Evolutionary conservation across 495 filamentous ascomycete genomes (phyloP), one percentile per base, ranked within the genome.

Genomic region (Chaetomium fimeti): DNA sequence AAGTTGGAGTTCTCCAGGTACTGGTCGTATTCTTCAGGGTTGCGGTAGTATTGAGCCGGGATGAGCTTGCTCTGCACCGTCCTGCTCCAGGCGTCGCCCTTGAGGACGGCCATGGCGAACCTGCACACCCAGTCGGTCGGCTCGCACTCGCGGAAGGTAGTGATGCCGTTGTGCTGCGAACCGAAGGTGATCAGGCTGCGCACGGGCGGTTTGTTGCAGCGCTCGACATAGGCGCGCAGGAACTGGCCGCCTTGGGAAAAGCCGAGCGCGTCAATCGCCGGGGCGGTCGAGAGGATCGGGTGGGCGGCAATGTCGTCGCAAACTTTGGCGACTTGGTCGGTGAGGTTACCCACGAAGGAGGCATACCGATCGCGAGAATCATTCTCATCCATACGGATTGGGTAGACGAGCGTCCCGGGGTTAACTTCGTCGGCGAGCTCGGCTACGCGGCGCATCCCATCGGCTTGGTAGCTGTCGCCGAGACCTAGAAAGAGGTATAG

Each of bases 181-280:
- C 95, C 94, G 66, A 95, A 95, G 3, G 94, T 98, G 57, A 98
- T 84, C 25, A 98, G 84, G 71, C 85, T 94, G 48, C 84, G 83
- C 24, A 98, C 85, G 3, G 87, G 90, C 3, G 92, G 91, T 52
- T 73, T 75, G 75, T 94, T 95, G 82, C 94, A 98, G 15, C 91
- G 85, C 81, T 98, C 88, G 70, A 96, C 82, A 76, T 93, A 93
- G n/a, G 82, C 94, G 64, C 94, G 89, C 15, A 98, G 85, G 79
- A 98, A 97, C 71, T 96, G 92, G 38, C 94, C 95, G 66, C 94
- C 94, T 75, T 98, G 94, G 28, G 89, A 93, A 81, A 98, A 97
- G 6, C 94, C 94, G 22, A 98, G 75, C 2, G 91, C 95, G 75
- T 98, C 93, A 75, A 97, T 83, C 64, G 89, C 90, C 0, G 88